Percentiles rank a stretch among this genome's conserved stretches.
Conservation (phyloP, 805 yeast genomes). For the Candida fluviatilis region DNA sequence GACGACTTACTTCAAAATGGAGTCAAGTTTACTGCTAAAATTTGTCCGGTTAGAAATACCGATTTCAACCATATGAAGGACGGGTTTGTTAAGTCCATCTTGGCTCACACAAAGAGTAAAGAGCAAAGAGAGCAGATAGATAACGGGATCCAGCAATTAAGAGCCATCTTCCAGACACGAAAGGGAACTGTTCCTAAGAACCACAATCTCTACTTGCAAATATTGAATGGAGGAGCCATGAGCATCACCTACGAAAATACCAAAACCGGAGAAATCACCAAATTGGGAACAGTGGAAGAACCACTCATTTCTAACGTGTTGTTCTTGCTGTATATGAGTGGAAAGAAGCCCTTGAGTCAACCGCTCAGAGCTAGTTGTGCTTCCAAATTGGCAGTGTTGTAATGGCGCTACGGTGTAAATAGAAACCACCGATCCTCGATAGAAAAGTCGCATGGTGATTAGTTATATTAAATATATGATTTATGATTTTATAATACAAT, state of each 20-base stretch:
- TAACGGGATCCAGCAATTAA: conserved; percentile 64
- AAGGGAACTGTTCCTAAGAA: conserved; percentile 75
- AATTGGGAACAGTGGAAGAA: conserved; percentile 57
- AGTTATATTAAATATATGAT: too few species aligned
- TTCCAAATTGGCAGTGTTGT: not conserved
- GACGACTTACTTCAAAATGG: conserved; percentile 54
- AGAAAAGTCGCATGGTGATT: too few species aligned
- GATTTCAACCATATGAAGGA: conserved; percentile 88
- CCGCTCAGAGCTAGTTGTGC: conserved; percentile 44
- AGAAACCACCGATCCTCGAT: too few species aligned
- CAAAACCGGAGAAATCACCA: conserved; percentile 14
- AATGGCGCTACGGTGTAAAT: too few species aligned
- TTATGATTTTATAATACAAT: not conserved
- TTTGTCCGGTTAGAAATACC: conserved; percentile 85
- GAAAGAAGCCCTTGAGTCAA: conserved; percentile 60
- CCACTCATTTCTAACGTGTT: conserved; percentile 65
- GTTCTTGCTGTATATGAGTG: conserved; percentile 72
- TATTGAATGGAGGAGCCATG: conserved; percentile 33
- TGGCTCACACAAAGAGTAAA: conserved; percentile 61
- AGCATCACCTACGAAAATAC: conserved; percentile 24
- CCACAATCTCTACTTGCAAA: conserved; percentile 59
- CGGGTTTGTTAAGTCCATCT: conserved; percentile 78
- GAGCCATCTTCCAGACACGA: conserved; percentile 51
- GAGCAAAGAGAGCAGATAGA: conserved; percentile 34
- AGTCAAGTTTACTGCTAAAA: conserved; percentile 64